Base-by-base conservation (phyloP, 192 early-diverging fungal species). In the Backusella luteola region DNA sequence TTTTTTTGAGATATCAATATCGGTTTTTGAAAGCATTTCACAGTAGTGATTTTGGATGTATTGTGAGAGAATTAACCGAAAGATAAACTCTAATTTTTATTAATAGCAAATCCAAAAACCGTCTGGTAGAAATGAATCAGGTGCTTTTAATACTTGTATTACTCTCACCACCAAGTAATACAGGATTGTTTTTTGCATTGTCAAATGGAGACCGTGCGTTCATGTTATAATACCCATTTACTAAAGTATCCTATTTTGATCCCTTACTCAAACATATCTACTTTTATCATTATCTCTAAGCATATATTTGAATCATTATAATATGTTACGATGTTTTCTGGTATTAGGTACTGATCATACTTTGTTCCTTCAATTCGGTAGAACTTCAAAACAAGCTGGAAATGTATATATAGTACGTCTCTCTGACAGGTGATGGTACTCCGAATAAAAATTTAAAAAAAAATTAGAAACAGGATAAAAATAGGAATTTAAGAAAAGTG, bases 401-500 rank as follows among this genome's bases (percentile, higher is more conserved):
- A 59, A 63, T 29, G 26, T 59, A 23, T 59, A 23, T 59, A 11
- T 59, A 23, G 53, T 59, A 23, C 53, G 7, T 23, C 11, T 59
- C 7, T 59, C 38, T 59, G 11, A 59, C 17, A 39, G 17, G 53
- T 59, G 21, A 59, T 23, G 9, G 53, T 59, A 26, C 23, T 59
- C 53, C 53, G 53, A 59, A 26, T 59, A 26, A 59, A 32, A 59
- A 26, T 53, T 19, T 21, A 12, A 59, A 59, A 59, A 59, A 59
- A 59, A 59, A 59, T 59, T 59, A 23, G 56, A 63, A 63, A 26
- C 56, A 63, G 21, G 23, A 63, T 63, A 63, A 63, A 63, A 63
- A 63, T 63, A 63, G 56, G 4, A 63, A 12, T 63, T 63, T 8
- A 63, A 29, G 21, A 63, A 12, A 12, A 63, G 56, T 12, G 53